phyloP scores from a whole-genome alignment of 345 rosid genomes.

The Theobroma cacao region DNA sequence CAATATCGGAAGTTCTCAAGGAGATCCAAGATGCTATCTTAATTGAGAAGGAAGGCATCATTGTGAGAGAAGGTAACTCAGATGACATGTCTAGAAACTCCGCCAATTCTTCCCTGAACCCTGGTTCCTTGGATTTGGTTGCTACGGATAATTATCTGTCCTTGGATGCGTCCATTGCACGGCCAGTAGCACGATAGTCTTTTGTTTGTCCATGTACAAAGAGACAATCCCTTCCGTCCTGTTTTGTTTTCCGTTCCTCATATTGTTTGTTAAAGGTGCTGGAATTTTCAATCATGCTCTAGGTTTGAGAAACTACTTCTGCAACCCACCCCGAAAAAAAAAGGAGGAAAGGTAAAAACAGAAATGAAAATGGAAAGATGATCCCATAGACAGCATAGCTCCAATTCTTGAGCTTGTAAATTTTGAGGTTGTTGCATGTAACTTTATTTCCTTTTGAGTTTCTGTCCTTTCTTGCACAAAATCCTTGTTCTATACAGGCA shows the following conservation, averaged over 20 bases:
- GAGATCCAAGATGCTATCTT: conserved; percentile 89
- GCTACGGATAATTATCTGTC: conserved; percentile 57
- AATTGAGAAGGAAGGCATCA: conserved; percentile 65
- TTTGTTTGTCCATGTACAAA: conserved; percentile 19
- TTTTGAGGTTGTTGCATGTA: neutral
- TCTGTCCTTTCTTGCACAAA: neutral
- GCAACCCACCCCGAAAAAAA: neutral
- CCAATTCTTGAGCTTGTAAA: neutral
- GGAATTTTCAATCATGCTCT: conserved; percentile 1
- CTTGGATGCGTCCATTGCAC: conserved; percentile 55
- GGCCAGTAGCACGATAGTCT: conserved; percentile 68
- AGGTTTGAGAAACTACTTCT: neutral
- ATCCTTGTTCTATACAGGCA: neutral
- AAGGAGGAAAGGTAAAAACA: neutral
- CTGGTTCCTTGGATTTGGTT: conserved; percentile 45
- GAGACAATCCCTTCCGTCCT: neutral
- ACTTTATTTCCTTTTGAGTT: neutral
- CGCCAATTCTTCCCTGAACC: conserved; percentile 60
- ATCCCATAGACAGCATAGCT: neutral
- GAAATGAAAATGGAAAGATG: too few relatives aligned
- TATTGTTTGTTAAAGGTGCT: neutral
- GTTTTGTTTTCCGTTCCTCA: neutral
- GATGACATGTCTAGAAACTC: conserved; percentile 78
- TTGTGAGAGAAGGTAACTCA: conserved; percentile 56
- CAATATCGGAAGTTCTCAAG: conserved; percentile 88